Evolutionary conservation across 1,284 basidiomycete genomes (phyloP), one percentile per base, ranked within the genome.

Genomic region (Ceratobasidium theobromae): DNA sequence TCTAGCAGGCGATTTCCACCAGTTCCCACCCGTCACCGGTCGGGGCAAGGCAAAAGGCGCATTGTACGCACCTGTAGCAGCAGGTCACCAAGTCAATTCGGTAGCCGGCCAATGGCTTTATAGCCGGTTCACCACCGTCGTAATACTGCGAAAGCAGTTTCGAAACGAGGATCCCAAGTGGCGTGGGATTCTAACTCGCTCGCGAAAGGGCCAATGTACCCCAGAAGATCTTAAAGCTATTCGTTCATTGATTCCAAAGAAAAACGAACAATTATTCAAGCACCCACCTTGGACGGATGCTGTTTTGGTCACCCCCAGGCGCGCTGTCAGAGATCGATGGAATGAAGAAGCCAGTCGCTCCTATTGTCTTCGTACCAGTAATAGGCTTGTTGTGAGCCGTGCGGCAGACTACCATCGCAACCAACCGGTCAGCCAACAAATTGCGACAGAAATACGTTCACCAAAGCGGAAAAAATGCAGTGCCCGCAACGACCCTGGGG

Each of bases 91-190:
- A n/a, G n/a, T n/a, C 16, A 28, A 67, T 14, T 12, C 25, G 1
- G 48, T 16, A 12, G 8, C 75, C 0, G 77, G 79, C 3, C 33
- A 73, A 14, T 53, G 18, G 0, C 72, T 80, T 5, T 80, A 76
- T 64, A 71, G 76, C 55, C 68, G 74, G 57, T 80, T 80, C 67
- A 67, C 41, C 0, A 77, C 72, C 0, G 77, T 80, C 0, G 74
- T 80, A 0, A 70, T 75, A 1, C 69, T 80, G 21, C 68, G 68
- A 16, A 70, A 80, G 65, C 79, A 81, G 65, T 70, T 75, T 52
- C 71, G 74, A 0, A 73, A 77, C 0, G 70, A 48, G 0, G 78
- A 80, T 64, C 9, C 48, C 3, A 60, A 30, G 0, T 81, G 79
- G 79, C 68, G 21, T 2, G 70, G 72, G 5, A 75, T 81, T 35